Evolutionary conservation across 805 yeast genomes (phyloP).

Genomic region (Teunomyces gatunensis): DNA sequence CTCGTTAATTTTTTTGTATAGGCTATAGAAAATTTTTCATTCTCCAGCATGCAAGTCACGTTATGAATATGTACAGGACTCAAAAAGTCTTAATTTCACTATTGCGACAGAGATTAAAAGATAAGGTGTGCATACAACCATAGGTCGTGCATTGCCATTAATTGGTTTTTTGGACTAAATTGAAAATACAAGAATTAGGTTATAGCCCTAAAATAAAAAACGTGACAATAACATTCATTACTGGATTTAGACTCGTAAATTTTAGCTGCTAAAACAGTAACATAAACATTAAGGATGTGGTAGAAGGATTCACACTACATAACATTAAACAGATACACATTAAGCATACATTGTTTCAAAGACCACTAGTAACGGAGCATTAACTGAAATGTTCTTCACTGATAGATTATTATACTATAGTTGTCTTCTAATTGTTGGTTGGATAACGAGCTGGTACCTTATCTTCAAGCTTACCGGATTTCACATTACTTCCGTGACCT

Average conservation of each 20-base stretch:
- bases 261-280: constrained; percentile 2
- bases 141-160: not conserved
- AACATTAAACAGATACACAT: not conserved
- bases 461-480: constrained; percentile 31
- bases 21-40: constrained; percentile 3
- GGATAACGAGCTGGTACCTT: constrained; percentile 32
- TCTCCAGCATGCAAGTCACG: not conserved
- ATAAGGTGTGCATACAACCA: not conserved
- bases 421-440: constrained; percentile 8
- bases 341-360: not conserved
- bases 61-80: not conserved
- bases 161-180: not conserved
- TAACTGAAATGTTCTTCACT: not conserved
- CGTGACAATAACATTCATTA: constrained; percentile 6
- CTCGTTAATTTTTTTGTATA: constrained; percentile 4
- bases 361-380: not conserved
- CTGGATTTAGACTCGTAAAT: not conserved
- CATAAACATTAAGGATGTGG: not conserved
- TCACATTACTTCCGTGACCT: constrained; percentile 28
- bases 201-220: constrained; percentile 4
- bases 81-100: not conserved
- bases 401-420: not conserved
- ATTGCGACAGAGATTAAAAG: not conserved
- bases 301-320: not conserved
- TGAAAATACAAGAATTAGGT: constrained; percentile 1